Evolutionary conservation across 495 filamentous ascomycete genomes (phyloP).

Genomic region (Penicillium daleae): DNA sequence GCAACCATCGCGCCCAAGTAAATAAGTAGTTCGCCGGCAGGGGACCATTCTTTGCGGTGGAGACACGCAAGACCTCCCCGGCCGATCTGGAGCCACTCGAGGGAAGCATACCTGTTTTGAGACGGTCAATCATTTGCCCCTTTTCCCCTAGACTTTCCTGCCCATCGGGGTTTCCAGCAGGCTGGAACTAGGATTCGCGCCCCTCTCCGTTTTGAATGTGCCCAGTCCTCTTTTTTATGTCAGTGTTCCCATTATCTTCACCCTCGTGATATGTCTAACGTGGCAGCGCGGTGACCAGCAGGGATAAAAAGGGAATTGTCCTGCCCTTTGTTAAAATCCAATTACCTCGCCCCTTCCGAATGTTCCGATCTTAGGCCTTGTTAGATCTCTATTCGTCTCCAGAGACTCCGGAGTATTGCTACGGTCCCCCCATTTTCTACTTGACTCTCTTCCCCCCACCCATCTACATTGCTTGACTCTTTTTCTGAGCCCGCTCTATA

Average conservation of each 20-base stretch:
- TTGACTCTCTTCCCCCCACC: background rate
- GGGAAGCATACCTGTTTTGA: constrained; percentile 19
- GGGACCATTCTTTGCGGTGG: constrained; percentile 23
- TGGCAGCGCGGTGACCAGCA: constrained; percentile 24
- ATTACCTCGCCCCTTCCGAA: constrained; percentile 21
- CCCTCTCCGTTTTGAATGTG: constrained; percentile 23
- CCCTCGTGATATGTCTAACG: constrained; percentile 38
- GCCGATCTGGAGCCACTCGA: constrained; percentile 22
- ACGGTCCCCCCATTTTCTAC: background rate
- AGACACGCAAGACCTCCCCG: constrained; percentile 20
- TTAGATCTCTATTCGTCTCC: background rate
- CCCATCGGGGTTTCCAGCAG: constrained; percentile 14
- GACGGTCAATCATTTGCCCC: constrained; percentile 25
- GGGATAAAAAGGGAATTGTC: constrained; percentile 11
- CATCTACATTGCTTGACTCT: background rate
- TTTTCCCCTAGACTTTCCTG: constrained; percentile 20
- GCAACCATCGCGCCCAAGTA: background rate
- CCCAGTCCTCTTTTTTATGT: constrained; percentile 15
- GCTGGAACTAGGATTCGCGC: constrained; percentile 17
- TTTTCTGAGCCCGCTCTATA: background rate
- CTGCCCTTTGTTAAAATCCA: constrained; percentile 14
- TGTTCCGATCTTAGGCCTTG: constrained; percentile 1
- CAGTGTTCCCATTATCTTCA: constrained; percentile 10
- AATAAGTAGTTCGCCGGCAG: constrained; percentile 11
- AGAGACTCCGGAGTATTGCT: background rate